These are phyloP conservation scores for Alternaria sp. DNA, from an alignment of 2,329 filamentous ascomycete genomes.

Conservation along the genomic window DNA sequence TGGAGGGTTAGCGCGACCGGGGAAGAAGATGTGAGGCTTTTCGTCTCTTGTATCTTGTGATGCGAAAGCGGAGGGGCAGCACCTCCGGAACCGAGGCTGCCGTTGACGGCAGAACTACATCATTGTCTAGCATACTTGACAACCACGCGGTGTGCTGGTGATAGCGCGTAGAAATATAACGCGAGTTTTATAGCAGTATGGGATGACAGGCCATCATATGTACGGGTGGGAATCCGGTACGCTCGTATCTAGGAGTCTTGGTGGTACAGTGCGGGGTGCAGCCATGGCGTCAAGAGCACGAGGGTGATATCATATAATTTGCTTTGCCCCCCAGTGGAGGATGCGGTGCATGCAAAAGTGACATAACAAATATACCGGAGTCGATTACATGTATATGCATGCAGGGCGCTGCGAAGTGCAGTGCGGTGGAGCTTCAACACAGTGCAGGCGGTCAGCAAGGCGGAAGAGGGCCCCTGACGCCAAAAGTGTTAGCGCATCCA, in stretches of 20 bases:
- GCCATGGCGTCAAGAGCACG: not conserved
- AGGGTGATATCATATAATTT: no score
- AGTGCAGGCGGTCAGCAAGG: slow-evolving; percentile 29
- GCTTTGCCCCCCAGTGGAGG: no score
- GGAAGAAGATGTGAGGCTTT: not conserved
- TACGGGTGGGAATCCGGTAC: not conserved
- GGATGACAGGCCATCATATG: not conserved
- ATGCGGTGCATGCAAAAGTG: no score
- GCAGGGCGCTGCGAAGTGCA: not conserved
- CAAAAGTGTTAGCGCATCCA: slow-evolving; percentile 23
- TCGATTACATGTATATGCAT: not conserved
- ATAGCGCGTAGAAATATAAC: not conserved
- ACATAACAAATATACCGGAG: no score
- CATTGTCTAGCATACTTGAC: not conserved
- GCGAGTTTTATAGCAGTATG: not conserved
- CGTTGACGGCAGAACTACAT: slow-evolving; percentile 5
- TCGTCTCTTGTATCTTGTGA: not conserved
- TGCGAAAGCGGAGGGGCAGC: slow-evolving; percentile 2
- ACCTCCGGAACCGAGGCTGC: slow-evolving; percentile 10
- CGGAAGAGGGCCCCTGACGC: slow-evolving; percentile 23
- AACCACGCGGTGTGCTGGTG: not conserved
- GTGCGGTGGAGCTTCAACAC: not conserved
- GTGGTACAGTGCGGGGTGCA: slow-evolving; percentile 5
- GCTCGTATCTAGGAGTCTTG: not conserved
- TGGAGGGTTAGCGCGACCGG: not conserved